Evolutionary conservation across 2,329 filamentous ascomycete species (phyloP).

Genomic region (Hirsutella rhossiliensis): DNA sequence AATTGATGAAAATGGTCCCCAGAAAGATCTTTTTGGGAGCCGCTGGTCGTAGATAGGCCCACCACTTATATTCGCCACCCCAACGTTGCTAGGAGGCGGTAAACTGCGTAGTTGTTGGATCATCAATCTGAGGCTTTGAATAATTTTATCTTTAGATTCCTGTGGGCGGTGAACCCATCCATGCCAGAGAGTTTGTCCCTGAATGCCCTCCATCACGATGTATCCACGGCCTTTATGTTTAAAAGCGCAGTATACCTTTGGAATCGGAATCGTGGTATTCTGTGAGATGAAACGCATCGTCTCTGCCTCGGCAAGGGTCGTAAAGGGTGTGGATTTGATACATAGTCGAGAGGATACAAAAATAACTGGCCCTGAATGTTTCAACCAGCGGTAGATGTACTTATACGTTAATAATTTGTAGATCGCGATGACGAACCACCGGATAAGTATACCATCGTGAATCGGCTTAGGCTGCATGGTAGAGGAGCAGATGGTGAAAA

Average conservation of each 20-base stretch:
- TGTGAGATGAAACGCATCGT: constrained; percentile 9
- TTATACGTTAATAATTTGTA: background rate
- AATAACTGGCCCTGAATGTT: background rate
- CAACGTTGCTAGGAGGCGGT: constrained; percentile 6
- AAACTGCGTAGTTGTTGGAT: constrained; percentile 11
- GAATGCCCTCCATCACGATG: constrained; percentile 14
- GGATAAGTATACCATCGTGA: background rate
- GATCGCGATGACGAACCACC: background rate
- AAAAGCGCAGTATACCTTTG: constrained; percentile 7
- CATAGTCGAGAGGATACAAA: background rate
- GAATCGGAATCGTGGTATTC: constrained; percentile 11
- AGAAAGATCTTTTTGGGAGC: constrained; percentile 7
- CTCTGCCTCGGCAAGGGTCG: constrained; percentile 9
- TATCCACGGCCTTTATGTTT: background rate
- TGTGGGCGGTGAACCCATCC: constrained; percentile 4
- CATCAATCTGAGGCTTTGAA: constrained; percentile 9
- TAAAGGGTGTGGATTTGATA: background rate
- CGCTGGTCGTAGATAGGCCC: constrained; percentile 15
- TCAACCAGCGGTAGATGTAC: background rate
- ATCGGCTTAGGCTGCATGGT: background rate
- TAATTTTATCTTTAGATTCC: constrained; percentile 5
- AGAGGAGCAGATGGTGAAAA: background rate
- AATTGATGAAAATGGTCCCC: constrained; percentile 18
- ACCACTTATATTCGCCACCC: constrained; percentile 12
- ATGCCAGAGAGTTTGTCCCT: constrained; percentile 9